phyloP scores from a whole-genome alignment of 2,329 filamentous ascomycete genomes.

The Magnaporthales sp. region DNA sequence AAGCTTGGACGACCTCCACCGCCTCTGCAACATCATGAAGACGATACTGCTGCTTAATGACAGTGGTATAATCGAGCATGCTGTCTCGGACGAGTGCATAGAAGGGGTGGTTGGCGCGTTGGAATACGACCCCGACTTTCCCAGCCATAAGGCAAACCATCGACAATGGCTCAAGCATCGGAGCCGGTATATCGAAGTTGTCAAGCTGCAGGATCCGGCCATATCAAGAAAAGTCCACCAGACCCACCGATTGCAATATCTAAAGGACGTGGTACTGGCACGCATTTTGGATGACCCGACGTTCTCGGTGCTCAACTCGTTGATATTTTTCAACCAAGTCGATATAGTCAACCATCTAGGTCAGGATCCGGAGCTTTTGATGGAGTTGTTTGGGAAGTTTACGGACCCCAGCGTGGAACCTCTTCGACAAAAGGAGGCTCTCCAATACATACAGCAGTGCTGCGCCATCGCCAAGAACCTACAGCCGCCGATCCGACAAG shows the following conservation, averaged over 20 bases:
- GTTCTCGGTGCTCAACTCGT: constrained; percentile 91
- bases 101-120: constrained; percentile 89
- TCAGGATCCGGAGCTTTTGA: constrained; percentile 66
- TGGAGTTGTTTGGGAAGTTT: constrained; percentile 84
- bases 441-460: constrained; percentile 94
- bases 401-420: constrained; percentile 52
- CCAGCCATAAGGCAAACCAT: constrained; percentile 94
- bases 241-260: constrained; percentile 90
- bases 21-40: constrained; percentile 97
- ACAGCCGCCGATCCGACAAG: constrained; percentile 71
- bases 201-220: constrained; percentile 74
- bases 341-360: constrained; percentile 97
- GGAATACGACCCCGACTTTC: constrained; percentile 97
- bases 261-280: constrained; percentile 96
- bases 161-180: constrained; percentile 84
- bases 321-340: constrained; percentile 99
- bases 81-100: constrained; percentile 82
- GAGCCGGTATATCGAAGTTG: constrained; percentile 91
- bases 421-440: constrained; percentile 82
- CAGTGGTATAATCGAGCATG: constrained; percentile 85
- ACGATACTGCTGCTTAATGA: constrained; percentile 91
- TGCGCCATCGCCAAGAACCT: constrained; percentile 91
- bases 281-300: constrained; percentile 95
- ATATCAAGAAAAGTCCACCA: constrained; percentile 90
- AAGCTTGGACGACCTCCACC: constrained; percentile 76